Conservation (phyloP, 1,284 basidiomycete genomes). For the Chalciporus piperatoides region DNA sequence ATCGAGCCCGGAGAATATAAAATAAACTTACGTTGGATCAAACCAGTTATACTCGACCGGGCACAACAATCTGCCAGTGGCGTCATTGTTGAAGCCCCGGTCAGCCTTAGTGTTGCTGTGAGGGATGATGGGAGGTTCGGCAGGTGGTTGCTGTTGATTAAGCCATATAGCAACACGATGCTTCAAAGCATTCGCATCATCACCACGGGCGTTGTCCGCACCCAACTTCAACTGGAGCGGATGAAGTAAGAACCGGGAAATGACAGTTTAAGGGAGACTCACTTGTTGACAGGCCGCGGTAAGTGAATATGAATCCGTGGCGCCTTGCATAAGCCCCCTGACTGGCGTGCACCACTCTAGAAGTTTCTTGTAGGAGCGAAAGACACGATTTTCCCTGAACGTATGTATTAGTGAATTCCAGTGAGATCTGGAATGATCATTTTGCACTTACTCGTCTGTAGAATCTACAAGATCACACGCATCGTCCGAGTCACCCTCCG, state of each 20-base stretch:
- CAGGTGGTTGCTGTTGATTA: slow-evolving; percentile 8
- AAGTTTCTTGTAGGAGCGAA: slow-evolving; percentile 12
- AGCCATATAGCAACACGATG: slow-evolving; percentile 21
- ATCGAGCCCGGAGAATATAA: neutral
- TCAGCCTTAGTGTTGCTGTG: slow-evolving; percentile 2
- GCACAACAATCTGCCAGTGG: slow-evolving; percentile 27
- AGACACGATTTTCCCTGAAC: slow-evolving; percentile 8
- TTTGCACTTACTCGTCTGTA: neutral
- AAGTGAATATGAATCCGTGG: neutral
- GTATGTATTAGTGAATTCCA: neutral
- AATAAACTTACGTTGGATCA: slow-evolving; percentile 15
- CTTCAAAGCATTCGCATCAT: slow-evolving; percentile 20
- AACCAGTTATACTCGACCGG: slow-evolving; percentile 29
- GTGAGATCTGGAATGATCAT: neutral
- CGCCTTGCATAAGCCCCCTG: neutral
- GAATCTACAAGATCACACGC: neutral
- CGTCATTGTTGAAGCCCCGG: slow-evolving; percentile 26
- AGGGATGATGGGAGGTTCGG: slow-evolving; percentile 6
- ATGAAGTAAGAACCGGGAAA: no score
- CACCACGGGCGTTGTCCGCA: slow-evolving; percentile 14
- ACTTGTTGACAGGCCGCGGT: slow-evolving; percentile 3
- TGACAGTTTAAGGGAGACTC: neutral
- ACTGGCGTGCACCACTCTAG: slow-evolving; percentile 8
- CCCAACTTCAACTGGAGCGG: slow-evolving; percentile 13
- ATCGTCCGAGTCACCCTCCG: neutral